phyloP scores from a whole-genome alignment of 1,139 yeast species.

The Hanseniaspora gamundiae region DNA sequence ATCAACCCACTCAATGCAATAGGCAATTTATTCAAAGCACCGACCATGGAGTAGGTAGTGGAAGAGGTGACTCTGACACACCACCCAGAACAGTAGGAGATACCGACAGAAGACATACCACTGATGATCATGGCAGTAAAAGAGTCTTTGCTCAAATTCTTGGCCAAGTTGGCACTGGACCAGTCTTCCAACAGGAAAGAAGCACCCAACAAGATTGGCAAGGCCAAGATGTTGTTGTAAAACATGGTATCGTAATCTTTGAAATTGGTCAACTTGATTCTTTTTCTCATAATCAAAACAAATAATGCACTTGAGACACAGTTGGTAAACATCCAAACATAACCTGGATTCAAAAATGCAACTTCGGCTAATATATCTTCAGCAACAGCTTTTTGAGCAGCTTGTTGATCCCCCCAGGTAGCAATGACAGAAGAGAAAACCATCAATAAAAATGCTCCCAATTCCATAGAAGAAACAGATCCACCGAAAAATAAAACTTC shows the following conservation, averaged over 20 bases:
- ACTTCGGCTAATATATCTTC: slow-evolving; percentile 23
- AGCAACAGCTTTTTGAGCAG: slow-evolving; percentile 10
- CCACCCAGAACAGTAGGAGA: slow-evolving; percentile 98
- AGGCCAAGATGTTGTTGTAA: slow-evolving; percentile 85
- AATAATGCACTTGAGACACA: slow-evolving; percentile 90
- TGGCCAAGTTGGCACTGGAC: slow-evolving; percentile 63
- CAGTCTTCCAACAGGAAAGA: slow-evolving; percentile 84
- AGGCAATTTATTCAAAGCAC: slow-evolving; percentile 96
- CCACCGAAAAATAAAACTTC: slow-evolving; percentile 98
- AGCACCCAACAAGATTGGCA: slow-evolving; percentile 70
- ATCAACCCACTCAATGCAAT: slow-evolving; percentile 89
- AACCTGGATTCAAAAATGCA: slow-evolving; percentile 58
- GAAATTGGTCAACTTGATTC: slow-evolving; percentile 92
- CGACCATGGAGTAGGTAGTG: slow-evolving; percentile 97
- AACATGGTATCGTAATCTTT: slow-evolving; percentile 98
- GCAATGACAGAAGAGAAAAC: slow-evolving; percentile 89
- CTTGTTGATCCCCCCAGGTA: slow-evolving; percentile 70
- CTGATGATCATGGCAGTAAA: slow-evolving; percentile 83
- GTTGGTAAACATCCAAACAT: slow-evolving; percentile 93
- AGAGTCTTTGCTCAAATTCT: slow-evolving; percentile 63
- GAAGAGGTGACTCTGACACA: slow-evolving; percentile 98
- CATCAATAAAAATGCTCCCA: slow-evolving; percentile 80
- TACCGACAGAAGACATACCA: slow-evolving; percentile 90
- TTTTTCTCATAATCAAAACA: slow-evolving; percentile 89
- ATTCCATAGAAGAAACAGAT: slow-evolving; percentile 76